Conservation (phyloP, 768 basidiomycete genomes). For the Pleurotus tuber-regium region DNA sequence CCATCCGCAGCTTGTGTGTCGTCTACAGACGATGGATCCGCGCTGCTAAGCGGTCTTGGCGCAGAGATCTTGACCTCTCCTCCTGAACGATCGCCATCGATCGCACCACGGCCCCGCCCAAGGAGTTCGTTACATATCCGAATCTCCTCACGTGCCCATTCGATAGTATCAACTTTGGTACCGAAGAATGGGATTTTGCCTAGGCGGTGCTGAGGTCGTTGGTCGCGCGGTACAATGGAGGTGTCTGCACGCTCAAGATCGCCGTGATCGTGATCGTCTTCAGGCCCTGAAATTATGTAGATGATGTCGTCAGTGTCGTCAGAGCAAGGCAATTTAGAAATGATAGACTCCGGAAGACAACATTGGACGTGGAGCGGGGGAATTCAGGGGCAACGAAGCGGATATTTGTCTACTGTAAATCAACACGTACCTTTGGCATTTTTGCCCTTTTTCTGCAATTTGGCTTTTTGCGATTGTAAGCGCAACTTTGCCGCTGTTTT, state of each 20-base stretch:
- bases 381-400: too few species aligned
- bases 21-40: slow-evolving; percentile 11
- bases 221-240: slow-evolving; percentile 53
- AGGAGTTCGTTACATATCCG: slow-evolving; percentile 48
- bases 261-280: slow-evolving; percentile 4
- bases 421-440: neutral
- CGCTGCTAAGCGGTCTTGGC: slow-evolving; percentile 8
- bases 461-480: slow-evolving; percentile 49
- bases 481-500: slow-evolving; percentile 74
- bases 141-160: slow-evolving; percentile 84
- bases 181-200: slow-evolving; percentile 61
- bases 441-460: slow-evolving; percentile 19
- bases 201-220: slow-evolving; percentile 81
- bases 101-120: slow-evolving; percentile 43
- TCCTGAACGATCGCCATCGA: slow-evolving; percentile 28
- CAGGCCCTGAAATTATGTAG: neutral
- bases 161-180: slow-evolving; percentile 89
- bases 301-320: slow-evolving; percentile 1
- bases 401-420: too few species aligned
- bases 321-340: neutral
- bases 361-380: neutral
- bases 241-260: slow-evolving; percentile 19
- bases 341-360: neutral
- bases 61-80: slow-evolving; percentile 14
- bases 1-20: slow-evolving; percentile 12